Evolutionary conservation across 2,329 filamentous ascomycete genomes (phyloP).

Genomic region (Botrytis elliptica): DNA sequence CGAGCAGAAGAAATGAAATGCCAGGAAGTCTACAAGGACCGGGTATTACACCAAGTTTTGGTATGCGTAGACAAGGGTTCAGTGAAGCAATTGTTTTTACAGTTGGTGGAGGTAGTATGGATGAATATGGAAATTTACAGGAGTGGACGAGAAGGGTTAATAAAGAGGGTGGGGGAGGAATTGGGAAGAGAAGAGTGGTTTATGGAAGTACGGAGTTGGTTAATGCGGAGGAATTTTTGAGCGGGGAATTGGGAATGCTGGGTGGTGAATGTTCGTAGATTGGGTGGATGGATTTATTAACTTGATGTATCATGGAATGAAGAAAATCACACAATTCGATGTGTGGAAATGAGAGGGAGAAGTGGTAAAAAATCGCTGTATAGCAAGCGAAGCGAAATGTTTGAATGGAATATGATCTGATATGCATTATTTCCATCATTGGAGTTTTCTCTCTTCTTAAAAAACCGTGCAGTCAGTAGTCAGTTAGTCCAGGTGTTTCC

Average conservation of each 20-base stretch:
- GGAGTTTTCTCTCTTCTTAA: no score
- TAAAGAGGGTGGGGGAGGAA: slow-evolving; percentile 55
- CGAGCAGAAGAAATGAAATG: slow-evolving; percentile 49
- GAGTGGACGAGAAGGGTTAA: slow-evolving; percentile 77
- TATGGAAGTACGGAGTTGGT: slow-evolving; percentile 90
- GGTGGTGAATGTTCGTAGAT: slow-evolving; percentile 49
- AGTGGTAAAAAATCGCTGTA: neutral
- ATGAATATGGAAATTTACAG: slow-evolving; percentile 95
- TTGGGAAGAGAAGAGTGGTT: slow-evolving; percentile 77
- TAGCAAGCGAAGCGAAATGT: neutral
- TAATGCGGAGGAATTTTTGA: slow-evolving; percentile 66
- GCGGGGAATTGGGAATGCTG: slow-evolving; percentile 60
- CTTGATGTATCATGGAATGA: neutral
- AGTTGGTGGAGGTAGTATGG: slow-evolving; percentile 95
- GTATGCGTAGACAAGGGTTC: slow-evolving; percentile 85
- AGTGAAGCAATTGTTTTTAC: slow-evolving; percentile 92
- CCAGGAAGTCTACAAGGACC: slow-evolving; percentile 49
- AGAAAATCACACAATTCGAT: neutral
- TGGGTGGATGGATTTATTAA: neutral
- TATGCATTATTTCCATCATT: neutral
- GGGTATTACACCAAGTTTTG: slow-evolving; percentile 81
- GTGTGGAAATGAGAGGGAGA: neutral
- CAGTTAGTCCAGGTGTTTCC: neutral
- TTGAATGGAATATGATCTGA: neutral
- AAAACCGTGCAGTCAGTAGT: no score